Evolutionary conservation across 139 green algal genomes (phyloP), one percentile per base, ranked within the genome.

Genomic region (Raphidocelis subcapitata): DNA sequence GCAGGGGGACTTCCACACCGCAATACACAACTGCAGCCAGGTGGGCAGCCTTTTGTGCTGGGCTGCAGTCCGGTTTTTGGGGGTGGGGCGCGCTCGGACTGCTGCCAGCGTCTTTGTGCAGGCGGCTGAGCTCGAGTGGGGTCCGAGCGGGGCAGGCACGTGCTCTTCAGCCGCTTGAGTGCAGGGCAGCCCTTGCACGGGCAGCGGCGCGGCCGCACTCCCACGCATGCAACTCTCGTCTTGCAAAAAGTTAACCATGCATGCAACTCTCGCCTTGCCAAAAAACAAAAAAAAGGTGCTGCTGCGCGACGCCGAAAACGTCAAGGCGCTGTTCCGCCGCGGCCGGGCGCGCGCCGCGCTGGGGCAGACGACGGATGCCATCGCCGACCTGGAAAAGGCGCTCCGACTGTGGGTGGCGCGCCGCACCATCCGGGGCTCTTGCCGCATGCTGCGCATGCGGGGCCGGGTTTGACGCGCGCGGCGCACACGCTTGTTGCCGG

Each of bases 281-380:
- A 8, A 49, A 49, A 49, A 8, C 8, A 20, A 12, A 8, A 49
- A 8, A n/a, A 80, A 88, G 84, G 81, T 83, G 28, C 59, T 85
- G 21, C 71, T 65, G 51, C 74, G 83, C 5, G 54, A 89, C 24
- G 70, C 69, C 0, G 54, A 72, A 2, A 75, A 82, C 67, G 67
- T 80, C 20, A 96, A 96, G 76, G 90, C 91, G 59, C 79, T 94
- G 37, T 96, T 91, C 81, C 81, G 91, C 15, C 69, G 91, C 0
- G 90, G 79, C 21, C 75, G 63, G n/a, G 90, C 90, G 21, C 78
- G 75, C 4, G 62, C 75, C 29, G 44, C 20, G 20, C 64, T 93
- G 71, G 81, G 87, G 0, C 81, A 88, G 47, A 92, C 79, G 0
- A 84, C 88, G 16, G 76, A 75, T 32, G 91, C 91, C 4, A 21